These are phyloP conservation scores for Claviceps cyperi DNA, from an alignment of 2,329 filamentous ascomycete species.

Conservation along the genomic window DNA sequence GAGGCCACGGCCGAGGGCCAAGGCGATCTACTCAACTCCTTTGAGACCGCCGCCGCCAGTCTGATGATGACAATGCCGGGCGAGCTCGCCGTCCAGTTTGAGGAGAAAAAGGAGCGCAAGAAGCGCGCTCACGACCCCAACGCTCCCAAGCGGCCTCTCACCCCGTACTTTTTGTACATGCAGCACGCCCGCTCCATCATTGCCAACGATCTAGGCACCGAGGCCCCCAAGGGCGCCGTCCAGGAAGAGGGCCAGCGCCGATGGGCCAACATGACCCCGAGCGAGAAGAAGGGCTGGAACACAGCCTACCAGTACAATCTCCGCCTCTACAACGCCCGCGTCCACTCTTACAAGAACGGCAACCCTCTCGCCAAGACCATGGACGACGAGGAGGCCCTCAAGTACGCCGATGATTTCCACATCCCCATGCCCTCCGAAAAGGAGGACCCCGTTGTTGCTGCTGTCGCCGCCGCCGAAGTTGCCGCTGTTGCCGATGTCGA, in stretches of 20 bases:
- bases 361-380: constrained; percentile 45
- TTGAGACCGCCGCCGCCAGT: constrained; percentile 36
- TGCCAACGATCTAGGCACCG: constrained; percentile 59
- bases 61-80: constrained; percentile 25
- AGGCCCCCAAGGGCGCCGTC: constrained; percentile 71
- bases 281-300: constrained; percentile 57
- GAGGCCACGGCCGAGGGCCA: constrained; percentile 39
- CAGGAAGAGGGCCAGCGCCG: constrained; percentile 75
- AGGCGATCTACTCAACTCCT: constrained; percentile 32
- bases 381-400: constrained; percentile 43
- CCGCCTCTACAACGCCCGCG: constrained; percentile 49
- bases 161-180: constrained; percentile 91
- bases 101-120: constrained; percentile 79
- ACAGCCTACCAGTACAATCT: constrained; percentile 54
- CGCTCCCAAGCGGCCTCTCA: constrained; percentile 84
- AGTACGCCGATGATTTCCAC: constrained; percentile 44
- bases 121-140: constrained; percentile 80
- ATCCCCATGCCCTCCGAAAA: constrained; percentile 39
- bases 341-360: constrained; percentile 49
- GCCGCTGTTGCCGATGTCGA: constrained; percentile 31
- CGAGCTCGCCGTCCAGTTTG: constrained; percentile 30
- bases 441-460: constrained; percentile 18
- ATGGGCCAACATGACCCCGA: constrained; percentile 64
- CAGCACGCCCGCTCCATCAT: constrained; percentile 76
- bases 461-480: constrained; percentile 32